Base-by-base conservation (phyloP, 768 basidiomycete species). In the Collybia mongolica region DNA sequence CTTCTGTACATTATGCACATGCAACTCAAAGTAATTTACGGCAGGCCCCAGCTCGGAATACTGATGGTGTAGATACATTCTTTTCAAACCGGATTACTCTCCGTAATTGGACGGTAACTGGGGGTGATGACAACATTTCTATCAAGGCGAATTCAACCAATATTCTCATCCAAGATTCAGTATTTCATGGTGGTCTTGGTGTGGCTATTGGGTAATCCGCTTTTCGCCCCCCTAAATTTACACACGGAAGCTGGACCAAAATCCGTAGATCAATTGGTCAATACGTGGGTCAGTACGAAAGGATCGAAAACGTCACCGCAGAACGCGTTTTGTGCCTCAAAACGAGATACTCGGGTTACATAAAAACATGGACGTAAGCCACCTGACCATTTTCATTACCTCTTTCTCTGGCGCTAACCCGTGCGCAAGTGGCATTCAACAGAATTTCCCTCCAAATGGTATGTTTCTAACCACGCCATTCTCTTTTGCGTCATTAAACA, bases 91-190 rank as follows among this genome's bases (percentile, higher is more conserved):
- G 65, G 35, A 70, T 73, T 49, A 71, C 64, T 17, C 66, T 72
- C 54, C 57, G 62, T 41, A 65, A 69, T 46, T 72, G 68, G 67
- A 67, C 70, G 17, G 64, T 72, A 32, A 62, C 64, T 41, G 66
- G 66, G 23, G 72, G 72, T 5, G 73, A 73, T 44, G 72, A 73
- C 53, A 67, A 64, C 41, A 67, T 73, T 42, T 66, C 71, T 5
- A 54, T 68, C 23, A 73, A 75, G 49, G 71, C 70, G 6, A 75
- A 75, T 51, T 69, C 69, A 3, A 70, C 72, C n/a, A 64, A 70
- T 45, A 73, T 73, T 23, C 58, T 69, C 43, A 68, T 70, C n/a
- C 60, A 67, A 28, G 69, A 75, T 53, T 66, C 64, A 15, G 60
- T 64, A 2, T 73, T 73, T 48, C 57, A 65, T 47, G 64, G 64